Evolutionary conservation across 805 yeast species (phyloP).

Genomic region (Candida berthetii): DNA sequence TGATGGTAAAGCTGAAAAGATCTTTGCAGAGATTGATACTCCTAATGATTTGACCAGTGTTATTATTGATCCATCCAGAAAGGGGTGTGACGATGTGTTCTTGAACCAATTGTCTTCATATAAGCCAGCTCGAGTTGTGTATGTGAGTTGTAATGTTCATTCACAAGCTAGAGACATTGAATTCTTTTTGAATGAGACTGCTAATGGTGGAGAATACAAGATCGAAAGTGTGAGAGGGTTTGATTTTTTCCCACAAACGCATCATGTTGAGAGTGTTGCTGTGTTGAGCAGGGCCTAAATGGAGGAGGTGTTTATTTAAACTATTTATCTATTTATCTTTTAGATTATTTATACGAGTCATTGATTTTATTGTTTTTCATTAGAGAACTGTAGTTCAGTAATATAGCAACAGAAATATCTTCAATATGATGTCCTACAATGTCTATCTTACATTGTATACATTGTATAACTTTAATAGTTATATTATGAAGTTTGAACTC

Average conservation of each 20-base stretch:
- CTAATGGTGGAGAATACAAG: slow-evolving; percentile 52
- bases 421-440: too few relatives aligned
- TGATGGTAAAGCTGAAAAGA: slow-evolving; percentile 88
- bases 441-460: too few relatives aligned
- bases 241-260: slow-evolving; percentile 95
- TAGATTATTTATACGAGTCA: too few relatives aligned
- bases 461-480: too few relatives aligned
- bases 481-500: too few relatives aligned
- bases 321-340: too few relatives aligned
- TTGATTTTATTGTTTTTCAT: too few relatives aligned
- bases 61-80: slow-evolving; percentile 94
- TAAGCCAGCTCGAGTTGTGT: slow-evolving; percentile 83
- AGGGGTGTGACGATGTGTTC: slow-evolving; percentile 90
- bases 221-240: slow-evolving; percentile 88
- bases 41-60: slow-evolving; percentile 79
- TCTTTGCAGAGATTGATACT: slow-evolving; percentile 72
- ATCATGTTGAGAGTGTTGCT: slow-evolving; percentile 86
- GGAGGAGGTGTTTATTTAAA: background rate
- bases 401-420: too few relatives aligned
- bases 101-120: slow-evolving; percentile 80
- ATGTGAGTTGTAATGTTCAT: slow-evolving; percentile 95
- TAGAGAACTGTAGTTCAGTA: too few relatives aligned
- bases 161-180: slow-evolving; percentile 94
- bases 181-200: slow-evolving; percentile 66
- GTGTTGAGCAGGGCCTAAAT: slow-evolving; percentile 39